Base-by-base conservation (phyloP, 2,329 filamentous ascomycete genomes). In the Fusarium papillatum region DNA sequence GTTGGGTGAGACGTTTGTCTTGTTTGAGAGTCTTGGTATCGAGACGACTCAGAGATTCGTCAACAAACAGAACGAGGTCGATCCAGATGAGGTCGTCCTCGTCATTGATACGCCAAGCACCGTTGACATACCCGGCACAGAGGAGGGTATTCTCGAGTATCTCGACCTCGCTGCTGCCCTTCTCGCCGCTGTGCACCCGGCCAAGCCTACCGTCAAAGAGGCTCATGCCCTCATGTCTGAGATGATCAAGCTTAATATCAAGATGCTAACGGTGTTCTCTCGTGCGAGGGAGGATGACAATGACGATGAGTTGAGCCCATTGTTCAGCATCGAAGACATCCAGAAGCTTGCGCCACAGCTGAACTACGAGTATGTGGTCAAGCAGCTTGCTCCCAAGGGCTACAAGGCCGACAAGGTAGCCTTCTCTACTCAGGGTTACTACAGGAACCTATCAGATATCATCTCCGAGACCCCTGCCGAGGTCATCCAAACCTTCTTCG, bases 401-500 rank as follows among this genome's bases (percentile, higher is more conserved):
- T 76, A 68, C 55, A 60, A 31, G 17, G 53, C 38, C 86, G 87
- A 16, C 81, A 94, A 5, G 83, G 87, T n/a, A 82, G 85, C 10
- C 84, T 29, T 93, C 38, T 86, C 86, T 26, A 90, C 91, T 1
- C 91, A 92, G 1, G 84, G 87, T 2, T 94, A 94, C 77, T 85
- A 94, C 78, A 86, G 89, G 64, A 88, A 89, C 11, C 80, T 94
- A 2, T 89, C 90, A 8, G 80, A 84, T 1, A 88, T 94, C 50
- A 78, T 95, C 31, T 82, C 86, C 2, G 82, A 87, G 4, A 90
- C 90, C 2, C 82, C 89, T 0, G 85, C 86, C 62, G 88, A 92
- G 50, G 87, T 90, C 0, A 79, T 95, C 4, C 88, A 91, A 72
- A 85, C 87, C n/a, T 94, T 92, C 78, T 87, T 94, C 71, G 81